A percentile compares a stretch with the other conserved stretches of the same genome.
phyloP scores from a whole-genome alignment of 495 filamentous ascomycete species.

The Aspergillus panamensis region DNA sequence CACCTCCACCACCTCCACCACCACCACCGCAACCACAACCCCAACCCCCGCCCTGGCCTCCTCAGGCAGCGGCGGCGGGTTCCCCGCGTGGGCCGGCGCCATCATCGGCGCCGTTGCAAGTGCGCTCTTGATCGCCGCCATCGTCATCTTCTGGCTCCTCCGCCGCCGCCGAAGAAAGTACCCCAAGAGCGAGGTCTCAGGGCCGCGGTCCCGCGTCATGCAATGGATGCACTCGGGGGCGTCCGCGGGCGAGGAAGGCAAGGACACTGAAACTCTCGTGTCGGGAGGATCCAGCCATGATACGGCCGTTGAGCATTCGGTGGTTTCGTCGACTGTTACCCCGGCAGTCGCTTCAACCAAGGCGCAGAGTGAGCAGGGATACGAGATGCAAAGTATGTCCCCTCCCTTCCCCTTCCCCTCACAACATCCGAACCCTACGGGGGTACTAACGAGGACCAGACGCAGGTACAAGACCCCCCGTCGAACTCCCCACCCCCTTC shows the following conservation, averaged over 20 bases:
- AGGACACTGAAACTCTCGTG: background rate
- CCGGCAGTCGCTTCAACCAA: background rate
- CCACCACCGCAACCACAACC: background rate
- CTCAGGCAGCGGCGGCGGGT: slow-evolving; percentile 12
- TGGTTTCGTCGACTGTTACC: background rate
- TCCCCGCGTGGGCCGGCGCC: slow-evolving; percentile 59
- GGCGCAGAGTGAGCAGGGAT: slow-evolving; percentile 6
- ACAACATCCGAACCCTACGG: too few species aligned
- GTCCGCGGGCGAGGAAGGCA: background rate
- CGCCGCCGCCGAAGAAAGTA: slow-evolving; percentile 43
- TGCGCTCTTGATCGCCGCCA: slow-evolving; percentile 53
- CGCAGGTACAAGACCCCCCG: background rate
- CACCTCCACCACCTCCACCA: too few species aligned
- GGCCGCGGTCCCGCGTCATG: slow-evolving; percentile 1
- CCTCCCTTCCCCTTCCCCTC: background rate
- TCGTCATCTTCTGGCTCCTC: slow-evolving; percentile 51
- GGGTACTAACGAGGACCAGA: background rate
- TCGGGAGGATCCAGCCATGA: slow-evolving; percentile 6
- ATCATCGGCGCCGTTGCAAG: slow-evolving; percentile 66
- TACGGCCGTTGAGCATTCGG: background rate
- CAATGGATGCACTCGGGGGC: slow-evolving; percentile 10
- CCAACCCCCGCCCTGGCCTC: background rate
- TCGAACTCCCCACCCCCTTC: slow-evolving; percentile 17
- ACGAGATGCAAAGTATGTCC: slow-evolving; percentile 14
- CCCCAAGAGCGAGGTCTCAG: slow-evolving; percentile 8